Conservation (phyloP, 2,329 filamentous ascomycete species). For the Xylariaceae sp. region DNA sequence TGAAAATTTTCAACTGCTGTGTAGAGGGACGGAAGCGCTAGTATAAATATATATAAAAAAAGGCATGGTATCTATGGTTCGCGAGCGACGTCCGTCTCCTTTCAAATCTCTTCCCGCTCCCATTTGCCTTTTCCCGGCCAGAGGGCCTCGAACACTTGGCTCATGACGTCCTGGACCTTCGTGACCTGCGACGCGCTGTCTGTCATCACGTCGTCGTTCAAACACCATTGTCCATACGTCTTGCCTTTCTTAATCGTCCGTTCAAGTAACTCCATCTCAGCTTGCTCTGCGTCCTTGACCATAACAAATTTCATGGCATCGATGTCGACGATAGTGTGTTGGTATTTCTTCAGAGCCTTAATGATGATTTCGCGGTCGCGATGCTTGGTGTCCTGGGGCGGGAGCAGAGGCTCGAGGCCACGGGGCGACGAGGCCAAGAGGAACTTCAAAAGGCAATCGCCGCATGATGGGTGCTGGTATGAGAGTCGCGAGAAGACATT, state of each 20-base stretch:
- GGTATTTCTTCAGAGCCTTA: conserved; percentile 34
- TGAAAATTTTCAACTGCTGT: too few relatives aligned
- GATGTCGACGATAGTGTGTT: conserved; percentile 35
- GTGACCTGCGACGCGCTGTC: conserved; percentile 30
- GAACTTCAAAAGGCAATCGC: conserved; percentile 38
- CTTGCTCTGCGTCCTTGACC: conserved; percentile 40
- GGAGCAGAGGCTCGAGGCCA: conserved; percentile 34
- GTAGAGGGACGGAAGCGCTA: too few relatives aligned
- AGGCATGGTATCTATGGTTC: neutral
- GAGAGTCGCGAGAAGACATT: conserved; percentile 35
- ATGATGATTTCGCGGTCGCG: conserved; percentile 16
- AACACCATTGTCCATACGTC: conserved; percentile 33
- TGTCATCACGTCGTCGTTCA: conserved; percentile 38
- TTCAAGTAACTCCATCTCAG: conserved; percentile 23
- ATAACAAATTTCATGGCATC: conserved; percentile 37
- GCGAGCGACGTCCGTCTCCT: neutral
- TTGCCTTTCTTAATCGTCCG: conserved; percentile 30
- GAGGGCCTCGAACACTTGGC: conserved; percentile 29
- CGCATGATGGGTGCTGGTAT: conserved; percentile 33
- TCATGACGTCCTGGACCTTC: conserved; percentile 30
- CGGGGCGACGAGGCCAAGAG: conserved; percentile 30
- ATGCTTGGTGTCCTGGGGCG: conserved; percentile 24
- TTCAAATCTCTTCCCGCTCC: conserved; percentile 15
- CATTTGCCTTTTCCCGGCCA: conserved; percentile 20
- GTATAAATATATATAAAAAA: too few relatives aligned